Percentiles rank a stretch among this genome's conserved stretches.
phyloP scores from a whole-genome alignment of 2,329 filamentous ascomycete species.

The Dryadomyces quercivorus region DNA sequence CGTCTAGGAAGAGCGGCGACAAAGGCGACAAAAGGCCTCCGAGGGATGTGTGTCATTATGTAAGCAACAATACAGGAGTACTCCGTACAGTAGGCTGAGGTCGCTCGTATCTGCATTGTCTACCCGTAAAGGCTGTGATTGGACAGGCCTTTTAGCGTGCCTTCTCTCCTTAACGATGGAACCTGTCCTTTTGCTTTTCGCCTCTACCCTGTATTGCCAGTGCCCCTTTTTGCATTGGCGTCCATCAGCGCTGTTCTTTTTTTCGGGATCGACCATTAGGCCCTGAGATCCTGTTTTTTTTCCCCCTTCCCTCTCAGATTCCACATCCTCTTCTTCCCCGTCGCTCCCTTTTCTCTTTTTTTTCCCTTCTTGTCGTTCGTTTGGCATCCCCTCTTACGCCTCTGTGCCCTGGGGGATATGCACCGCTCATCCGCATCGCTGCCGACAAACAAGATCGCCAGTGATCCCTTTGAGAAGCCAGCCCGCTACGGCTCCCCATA shows the following conservation, averaged over 20 bases:
- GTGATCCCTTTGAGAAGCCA: constrained; percentile 54
- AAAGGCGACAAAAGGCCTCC: neutral
- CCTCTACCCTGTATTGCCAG: neutral
- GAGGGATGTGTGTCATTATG: neutral
- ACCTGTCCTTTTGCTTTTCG: neutral
- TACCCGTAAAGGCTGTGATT: neutral
- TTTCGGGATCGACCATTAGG: neutral
- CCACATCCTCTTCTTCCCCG: neutral
- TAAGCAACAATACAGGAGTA: neutral
- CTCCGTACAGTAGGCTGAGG: too few species aligned
- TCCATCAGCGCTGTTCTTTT: neutral
- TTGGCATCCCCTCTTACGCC: neutral
- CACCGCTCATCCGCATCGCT: constrained; percentile 54
- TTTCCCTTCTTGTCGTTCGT: neutral
- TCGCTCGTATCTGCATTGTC: neutral
- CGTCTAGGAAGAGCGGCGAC: too few species aligned
- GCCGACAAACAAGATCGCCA: constrained; percentile 45
- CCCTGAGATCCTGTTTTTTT: neutral
- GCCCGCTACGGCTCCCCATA: constrained; percentile 42
- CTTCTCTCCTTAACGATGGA: neutral
- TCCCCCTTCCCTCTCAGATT: neutral
- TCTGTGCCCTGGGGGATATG: constrained; percentile 29
- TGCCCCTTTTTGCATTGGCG: neutral
- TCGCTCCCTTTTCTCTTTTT: neutral
- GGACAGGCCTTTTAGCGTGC: neutral